Evolutionary conservation across 495 filamentous ascomycete genomes (phyloP), one percentile per base, ranked within the genome.

Genomic region (Mytilinidion resinicola): DNA sequence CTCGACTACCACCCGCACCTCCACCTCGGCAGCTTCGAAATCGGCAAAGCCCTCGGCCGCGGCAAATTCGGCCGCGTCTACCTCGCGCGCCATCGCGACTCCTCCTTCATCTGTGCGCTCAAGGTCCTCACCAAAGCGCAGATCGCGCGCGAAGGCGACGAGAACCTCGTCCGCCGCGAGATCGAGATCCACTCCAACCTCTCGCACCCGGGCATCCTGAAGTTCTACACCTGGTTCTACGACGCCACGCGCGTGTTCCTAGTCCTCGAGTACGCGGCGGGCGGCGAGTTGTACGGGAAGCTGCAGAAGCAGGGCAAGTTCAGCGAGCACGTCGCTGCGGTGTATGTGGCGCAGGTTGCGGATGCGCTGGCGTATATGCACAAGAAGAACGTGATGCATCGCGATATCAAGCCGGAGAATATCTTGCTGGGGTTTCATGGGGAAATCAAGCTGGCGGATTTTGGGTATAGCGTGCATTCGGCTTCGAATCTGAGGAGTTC

Each of bases 341-440:
- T 86, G 67, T 79, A 96, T 7, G 95, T 97, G 64, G 76, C 81
- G 10, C 93, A 98, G 70, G 73, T 98, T 14, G 93, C 96, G 57
- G 85, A 96, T 53, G 92, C 90, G 3, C 76, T 96, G 55, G 93
- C 91, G 65, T 96, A 97, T 72, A 65, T 97, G 77, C 61, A 43
- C 58, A 96, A 89, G 91, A 98, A 71, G 92, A 90, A 90, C 62
- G 93, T 97, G 66, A 91, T 96, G 9, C 93, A 98, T 72, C 89
- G 93, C 46, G 93, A 98, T 63, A 95, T 97, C 69, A 98, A 98
- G 71, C 93, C 93, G 1, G 93, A 98, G 70, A 98, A 98, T 57
- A 98, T 98, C 51, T 79, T 98, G 7, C 72, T 98, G 19, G 78
- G 90, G 8, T 73, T 97, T 37, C 82, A 81, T 42, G 35, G 47